Evolutionary conservation across 495 filamentous ascomycete genomes (phyloP).

Genomic region (Penicillium taxi): DNA sequence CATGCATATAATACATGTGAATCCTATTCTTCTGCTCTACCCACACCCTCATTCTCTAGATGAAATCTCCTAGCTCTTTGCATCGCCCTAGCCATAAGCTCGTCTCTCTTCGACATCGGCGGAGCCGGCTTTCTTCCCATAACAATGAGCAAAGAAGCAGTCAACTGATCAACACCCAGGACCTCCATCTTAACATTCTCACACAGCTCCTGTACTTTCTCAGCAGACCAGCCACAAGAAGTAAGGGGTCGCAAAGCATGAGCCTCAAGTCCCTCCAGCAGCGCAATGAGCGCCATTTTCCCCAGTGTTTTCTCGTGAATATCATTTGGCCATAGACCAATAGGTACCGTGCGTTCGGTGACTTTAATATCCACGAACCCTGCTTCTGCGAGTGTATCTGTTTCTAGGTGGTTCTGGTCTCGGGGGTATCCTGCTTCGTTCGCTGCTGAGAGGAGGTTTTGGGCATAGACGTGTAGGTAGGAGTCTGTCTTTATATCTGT

Average conservation of each 20-base stretch:
- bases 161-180: constrained; percentile 34
- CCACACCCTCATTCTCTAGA: constrained; percentile 1
- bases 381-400: constrained; percentile 39
- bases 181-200: constrained; percentile 46
- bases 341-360: constrained; percentile 49
- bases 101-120: constrained; percentile 19
- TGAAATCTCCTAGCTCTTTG: constrained; percentile 6
- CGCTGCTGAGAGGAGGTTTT: constrained; percentile 30
- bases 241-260: constrained; percentile 53
- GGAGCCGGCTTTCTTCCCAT: constrained; percentile 47
- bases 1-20: constrained; percentile 4
- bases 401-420: constrained; percentile 48
- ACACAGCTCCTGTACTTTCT: constrained; percentile 49
- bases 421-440: constrained; percentile 30
- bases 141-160: constrained; percentile 44
- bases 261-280: constrained; percentile 60
- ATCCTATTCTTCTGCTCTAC: neutral
- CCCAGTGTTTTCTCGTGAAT: constrained; percentile 47
- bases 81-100: constrained; percentile 17
- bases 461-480: constrained; percentile 30
- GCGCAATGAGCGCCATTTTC: constrained; percentile 57
- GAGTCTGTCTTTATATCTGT: constrained; percentile 17
- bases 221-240: constrained; percentile 47
- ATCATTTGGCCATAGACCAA: constrained; percentile 50
- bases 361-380: constrained; percentile 57